Conservation (phyloP, 352 stramenopile genomes). For the Halophytophthora polymorphica region DNA sequence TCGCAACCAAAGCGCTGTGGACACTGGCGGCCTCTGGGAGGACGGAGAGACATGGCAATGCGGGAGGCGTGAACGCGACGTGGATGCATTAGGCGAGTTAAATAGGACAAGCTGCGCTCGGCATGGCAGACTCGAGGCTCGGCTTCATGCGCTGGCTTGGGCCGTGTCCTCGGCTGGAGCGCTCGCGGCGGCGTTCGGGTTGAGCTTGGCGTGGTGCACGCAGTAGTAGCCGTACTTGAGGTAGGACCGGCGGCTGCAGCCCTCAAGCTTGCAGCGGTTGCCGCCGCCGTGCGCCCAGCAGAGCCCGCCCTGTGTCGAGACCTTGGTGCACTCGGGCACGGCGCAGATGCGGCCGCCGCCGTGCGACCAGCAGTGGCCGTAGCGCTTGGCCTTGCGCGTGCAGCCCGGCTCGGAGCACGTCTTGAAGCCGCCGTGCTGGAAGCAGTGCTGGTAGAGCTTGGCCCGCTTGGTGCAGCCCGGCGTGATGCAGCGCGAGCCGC, state of each 20-base stretch:
- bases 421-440: conserved; percentile 67
- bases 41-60: neutral
- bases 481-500: conserved; percentile 45
- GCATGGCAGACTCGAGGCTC: neutral
- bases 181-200: conserved; percentile 5
- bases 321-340: conserved; percentile 49
- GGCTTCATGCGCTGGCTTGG: neutral
- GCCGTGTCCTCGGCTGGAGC: neutral
- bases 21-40: too few species aligned
- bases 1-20: neutral
- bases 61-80: neutral
- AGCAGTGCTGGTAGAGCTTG: conserved; percentile 67
- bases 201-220: conserved; percentile 32
- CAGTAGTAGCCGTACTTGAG: conserved; percentile 70
- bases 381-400: conserved; percentile 62
- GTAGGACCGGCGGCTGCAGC: conserved; percentile 61
- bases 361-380: conserved; percentile 72
- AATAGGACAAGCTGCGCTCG: neutral
- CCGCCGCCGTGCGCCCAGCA: conserved; percentile 73
- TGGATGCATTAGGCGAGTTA: neutral
- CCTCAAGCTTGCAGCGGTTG: conserved; percentile 55
- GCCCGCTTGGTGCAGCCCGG: conserved; percentile 52
- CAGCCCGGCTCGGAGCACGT: conserved; percentile 61
- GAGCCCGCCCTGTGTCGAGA: conserved; percentile 61
- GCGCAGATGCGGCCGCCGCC: conserved; percentile 62